Base-by-base conservation (phyloP, 2,329 filamentous ascomycete species). In the Aspergillus viridinutans region DNA sequence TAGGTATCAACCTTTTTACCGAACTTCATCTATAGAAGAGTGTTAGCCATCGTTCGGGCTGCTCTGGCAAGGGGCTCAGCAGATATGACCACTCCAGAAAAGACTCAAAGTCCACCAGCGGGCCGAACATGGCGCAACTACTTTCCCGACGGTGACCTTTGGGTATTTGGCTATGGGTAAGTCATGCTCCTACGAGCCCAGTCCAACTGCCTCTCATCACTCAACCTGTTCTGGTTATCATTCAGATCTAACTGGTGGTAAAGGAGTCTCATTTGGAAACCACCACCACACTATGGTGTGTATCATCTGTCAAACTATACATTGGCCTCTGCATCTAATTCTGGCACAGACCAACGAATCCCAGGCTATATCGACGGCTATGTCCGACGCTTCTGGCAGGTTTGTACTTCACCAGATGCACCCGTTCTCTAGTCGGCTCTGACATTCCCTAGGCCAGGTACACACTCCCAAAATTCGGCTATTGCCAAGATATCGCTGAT, bases 201-300 rank as follows among this genome's bases (percentile, higher is more conserved):
- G 25, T 21, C 43, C 43, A 23, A 47, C 2, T 47, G n/a, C n/a
- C n/a, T n/a, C n/a, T n/a, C n/a, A n/a, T n/a, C n/a, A n/a, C n/a
- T n/a, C n/a, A n/a, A n/a, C n/a, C n/a, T n/a, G n/a, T n/a, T n/a
- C n/a, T n/a, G n/a, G n/a, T n/a, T n/a, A n/a, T n/a, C n/a, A n/a
- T n/a, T n/a, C n/a, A n/a, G n/a, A n/a, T n/a, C n/a, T n/a, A n/a
- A n/a, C n/a, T n/a, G n/a, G n/a, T n/a, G n/a, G n/a, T 53, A 49
- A 52, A 94, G 93, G 77, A 96, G 92, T 73, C 78, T 99, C 72
- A 97, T 99, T 67, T 99, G 92, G 92, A 99, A 97, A 74, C 93
- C 94, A 56, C 94, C 94, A 60, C 94, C 94, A 64, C 90, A 96
- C 72, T 97, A 89, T 72, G 93, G 93, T 97, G 87, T 61, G 74